These are phyloP conservation scores for Aureobasidium subglaciale DNA, from an alignment of 2,329 filamentous ascomycete species.

Conservation along the genomic window DNA sequence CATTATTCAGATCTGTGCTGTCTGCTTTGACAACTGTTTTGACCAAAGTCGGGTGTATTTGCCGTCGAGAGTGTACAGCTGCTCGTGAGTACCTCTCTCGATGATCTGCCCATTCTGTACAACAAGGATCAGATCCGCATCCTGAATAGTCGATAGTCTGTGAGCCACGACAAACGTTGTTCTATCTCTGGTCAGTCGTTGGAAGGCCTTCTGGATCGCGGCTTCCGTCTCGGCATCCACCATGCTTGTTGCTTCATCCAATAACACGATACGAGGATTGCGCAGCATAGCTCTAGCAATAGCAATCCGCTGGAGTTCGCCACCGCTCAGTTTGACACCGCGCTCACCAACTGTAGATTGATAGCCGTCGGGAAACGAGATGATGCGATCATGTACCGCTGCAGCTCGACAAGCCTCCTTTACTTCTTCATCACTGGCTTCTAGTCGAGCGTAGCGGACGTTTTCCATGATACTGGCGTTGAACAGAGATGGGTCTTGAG, in stretches of 20 bases:
- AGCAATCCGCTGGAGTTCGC: conserved; percentile 75
- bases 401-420: conserved; percentile 55
- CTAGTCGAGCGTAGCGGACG: conserved; percentile 54
- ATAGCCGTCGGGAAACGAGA: conserved; percentile 58
- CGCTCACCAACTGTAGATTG: conserved; percentile 68
- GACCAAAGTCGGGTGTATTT: conserved; percentile 29
- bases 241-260: conserved; percentile 72
- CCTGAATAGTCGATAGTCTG: conserved; percentile 65
- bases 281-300: conserved; percentile 66
- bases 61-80: conserved; percentile 47
- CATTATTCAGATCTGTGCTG: conserved; percentile 75
- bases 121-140: conserved; percentile 73
- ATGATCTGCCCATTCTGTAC: conserved; percentile 62
- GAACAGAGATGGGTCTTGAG: conserved; percentile 58
- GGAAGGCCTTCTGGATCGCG: conserved; percentile 51
- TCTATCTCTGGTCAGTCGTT: conserved; percentile 53
- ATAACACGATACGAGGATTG: conserved; percentile 57
- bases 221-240: conserved; percentile 50
- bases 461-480: conserved; percentile 60
- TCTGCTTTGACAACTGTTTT: conserved; percentile 22
- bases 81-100: conserved; percentile 69
- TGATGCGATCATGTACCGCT: conserved; percentile 58
- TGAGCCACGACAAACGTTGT: conserved; percentile 77
- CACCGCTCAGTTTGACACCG: conserved; percentile 73
- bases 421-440: conserved; percentile 55